phyloP scores from a whole-genome alignment of 306 rosid species.

The Hippophae tibetana region DNA sequence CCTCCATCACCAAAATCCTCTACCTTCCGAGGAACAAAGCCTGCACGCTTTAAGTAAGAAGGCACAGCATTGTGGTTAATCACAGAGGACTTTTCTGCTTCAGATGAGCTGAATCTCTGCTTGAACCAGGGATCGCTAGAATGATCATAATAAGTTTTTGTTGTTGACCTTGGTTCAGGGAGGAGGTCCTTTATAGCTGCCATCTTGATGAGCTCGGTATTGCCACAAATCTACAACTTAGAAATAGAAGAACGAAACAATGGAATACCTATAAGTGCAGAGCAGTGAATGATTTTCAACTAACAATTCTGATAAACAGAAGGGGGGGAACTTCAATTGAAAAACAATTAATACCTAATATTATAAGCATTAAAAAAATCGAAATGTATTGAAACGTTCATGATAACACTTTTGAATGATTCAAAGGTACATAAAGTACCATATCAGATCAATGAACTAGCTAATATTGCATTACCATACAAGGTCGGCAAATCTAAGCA shows the following conservation, averaged over 20 bases:
- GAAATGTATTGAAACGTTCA: no score
- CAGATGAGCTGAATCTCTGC: conserved; percentile 56
- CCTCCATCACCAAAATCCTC: conserved; percentile 94
- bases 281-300: no score
- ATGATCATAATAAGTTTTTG: conserved; percentile 60
- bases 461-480: no score
- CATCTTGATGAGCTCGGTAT: conserved; percentile 25
- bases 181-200: conserved; percentile 66
- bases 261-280: background rate
- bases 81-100: conserved; percentile 41
- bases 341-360: no score
- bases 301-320: no score
- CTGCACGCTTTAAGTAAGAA: conserved; percentile 59
- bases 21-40: conserved; percentile 68
- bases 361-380: no score
- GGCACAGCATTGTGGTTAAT: conserved; percentile 50
- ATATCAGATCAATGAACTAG: no score
- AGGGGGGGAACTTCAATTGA: no score
- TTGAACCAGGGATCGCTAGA: conserved; percentile 88
- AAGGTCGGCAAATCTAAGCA: no score
- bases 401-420: no score
- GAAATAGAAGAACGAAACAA: background rate
- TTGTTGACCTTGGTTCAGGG: conserved; percentile 50
- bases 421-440: no score
- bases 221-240: background rate